Evolutionary conservation across 192 early-diverging fungal genomes (phyloP).

Genomic region (Rhizophagus prolifer): DNA sequence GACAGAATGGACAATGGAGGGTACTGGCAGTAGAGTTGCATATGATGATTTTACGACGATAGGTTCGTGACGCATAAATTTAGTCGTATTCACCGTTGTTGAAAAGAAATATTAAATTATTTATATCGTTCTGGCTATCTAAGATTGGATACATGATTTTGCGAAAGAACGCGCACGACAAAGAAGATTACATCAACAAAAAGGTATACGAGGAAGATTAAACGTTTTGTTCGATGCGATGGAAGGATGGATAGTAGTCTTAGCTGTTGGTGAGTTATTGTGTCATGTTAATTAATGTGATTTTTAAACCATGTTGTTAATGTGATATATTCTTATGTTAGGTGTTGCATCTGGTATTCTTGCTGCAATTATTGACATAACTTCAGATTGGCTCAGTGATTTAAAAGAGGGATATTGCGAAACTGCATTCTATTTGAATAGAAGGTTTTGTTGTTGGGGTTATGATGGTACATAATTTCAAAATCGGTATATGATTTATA

Average conservation of each 20-base stretch:
- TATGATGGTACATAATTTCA: conserved; percentile 46
- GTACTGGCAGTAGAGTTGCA: conserved; percentile 45
- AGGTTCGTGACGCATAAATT: conserved; percentile 25
- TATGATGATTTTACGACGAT: conserved; percentile 68
- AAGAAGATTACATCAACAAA: conserved; percentile 51
- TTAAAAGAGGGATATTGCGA: conserved; percentile 81
- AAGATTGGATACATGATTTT: conserved; percentile 91
- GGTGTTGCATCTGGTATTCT: conserved; percentile 57
- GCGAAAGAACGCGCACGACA: conserved; percentile 78
- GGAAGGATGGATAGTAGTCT: conserved; percentile 86
- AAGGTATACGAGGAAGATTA: conserved; percentile 61
- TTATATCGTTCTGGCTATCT: background rate
- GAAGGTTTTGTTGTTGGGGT: conserved; percentile 77
- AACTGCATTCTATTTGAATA: conserved; percentile 73
- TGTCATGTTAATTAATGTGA: background rate
- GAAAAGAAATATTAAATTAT: background rate
- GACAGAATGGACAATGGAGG: conserved; percentile 45
- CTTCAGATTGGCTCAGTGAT: conserved; percentile 80
- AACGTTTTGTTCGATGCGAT: conserved; percentile 68
- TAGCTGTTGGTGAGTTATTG: conserved; percentile 56
- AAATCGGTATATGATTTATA: background rate
- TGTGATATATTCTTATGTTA: conserved; percentile 40
- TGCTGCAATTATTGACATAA: conserved; percentile 71
- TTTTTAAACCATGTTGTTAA: conserved; percentile 35
- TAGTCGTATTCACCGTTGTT: background rate